Conservation (phyloP, 2,329 filamentous ascomycete species). For the Stagonosporopsis chrysanthemi region DNA sequence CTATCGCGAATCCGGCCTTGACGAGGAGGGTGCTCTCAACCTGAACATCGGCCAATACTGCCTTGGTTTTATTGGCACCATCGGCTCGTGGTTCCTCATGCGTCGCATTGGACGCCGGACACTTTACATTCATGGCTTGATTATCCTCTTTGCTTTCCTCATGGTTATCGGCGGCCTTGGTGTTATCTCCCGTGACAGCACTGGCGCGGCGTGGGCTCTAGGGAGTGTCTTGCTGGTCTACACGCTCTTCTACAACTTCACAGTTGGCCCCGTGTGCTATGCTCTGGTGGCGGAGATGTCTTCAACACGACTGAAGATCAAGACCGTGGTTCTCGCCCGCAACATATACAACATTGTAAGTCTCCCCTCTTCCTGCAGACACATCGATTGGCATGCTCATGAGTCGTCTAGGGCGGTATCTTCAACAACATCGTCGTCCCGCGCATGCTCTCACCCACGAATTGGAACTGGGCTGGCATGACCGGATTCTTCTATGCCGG, state of each 20-base stretch:
- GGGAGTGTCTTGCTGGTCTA: slow-evolving; percentile 40
- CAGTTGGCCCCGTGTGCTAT: slow-evolving; percentile 88
- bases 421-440: slow-evolving; percentile 80
- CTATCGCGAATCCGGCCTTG: slow-evolving; percentile 16
- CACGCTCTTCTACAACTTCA: slow-evolving; percentile 78
- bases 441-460: slow-evolving; percentile 50
- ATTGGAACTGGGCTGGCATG: slow-evolving; percentile 81
- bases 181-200: slow-evolving; percentile 54
- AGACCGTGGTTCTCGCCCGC: slow-evolving; percentile 84
- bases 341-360: slow-evolving; percentile 71
- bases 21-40: slow-evolving; percentile 13
- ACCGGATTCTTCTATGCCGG: slow-evolving; percentile 85
- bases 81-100: slow-evolving; percentile 73
- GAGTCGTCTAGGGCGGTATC: slow-evolving; percentile 56
- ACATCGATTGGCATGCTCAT: slow-evolving; percentile 68
- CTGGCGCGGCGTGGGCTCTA: slow-evolving; percentile 54
- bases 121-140: slow-evolving; percentile 9
- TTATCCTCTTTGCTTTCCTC: slow-evolving; percentile 12
- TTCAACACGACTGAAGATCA: slow-evolving; percentile 82
- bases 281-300: slow-evolving; percentile 85
- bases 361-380: slow-evolving; percentile 75
- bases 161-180: slow-evolving; percentile 81
- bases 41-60: slow-evolving; percentile 19
- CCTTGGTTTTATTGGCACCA: slow-evolving; percentile 20
- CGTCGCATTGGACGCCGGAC: slow-evolving; percentile 51